These are phyloP conservation scores for Carpinus viminea DNA, from an alignment of 306 rosid genomes.

Conservation along the genomic window DNA sequence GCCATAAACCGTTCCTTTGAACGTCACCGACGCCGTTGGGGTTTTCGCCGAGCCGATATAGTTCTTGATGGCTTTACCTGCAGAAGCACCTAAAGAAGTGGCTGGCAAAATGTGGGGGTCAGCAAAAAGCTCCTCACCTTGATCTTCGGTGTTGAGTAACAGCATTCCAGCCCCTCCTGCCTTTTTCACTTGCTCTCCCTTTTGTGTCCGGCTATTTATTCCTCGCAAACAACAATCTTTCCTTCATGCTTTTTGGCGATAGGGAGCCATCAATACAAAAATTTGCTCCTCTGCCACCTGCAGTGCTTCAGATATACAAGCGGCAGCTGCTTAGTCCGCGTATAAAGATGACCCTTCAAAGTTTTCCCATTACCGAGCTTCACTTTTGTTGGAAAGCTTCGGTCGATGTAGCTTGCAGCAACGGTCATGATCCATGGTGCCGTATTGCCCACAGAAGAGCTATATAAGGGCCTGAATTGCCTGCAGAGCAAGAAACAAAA, in stretches of 20 bases:
- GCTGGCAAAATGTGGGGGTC: constrained; percentile 67
- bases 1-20: constrained; percentile 55
- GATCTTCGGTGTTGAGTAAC: constrained; percentile 40
- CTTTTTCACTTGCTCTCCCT: constrained; percentile 60
- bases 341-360: constrained; percentile 66
- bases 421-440: constrained; percentile 87
- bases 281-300: constrained; percentile 45
- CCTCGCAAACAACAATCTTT: constrained; percentile 70
- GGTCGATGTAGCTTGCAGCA: constrained; percentile 72
- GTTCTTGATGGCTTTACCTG: constrained; percentile 35
- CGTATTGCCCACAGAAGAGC: constrained; percentile 48
- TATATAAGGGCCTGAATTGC: constrained; percentile 64
- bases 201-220: constrained; percentile 38
- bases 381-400: constrained; percentile 57
- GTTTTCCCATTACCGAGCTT: constrained; percentile 57
- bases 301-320: constrained; percentile 54
- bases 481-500: constrained; percentile 71
- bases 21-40: constrained; percentile 52
- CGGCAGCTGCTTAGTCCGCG: constrained; percentile 37
- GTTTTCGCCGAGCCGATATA: constrained; percentile 23
- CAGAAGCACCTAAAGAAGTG: constrained; percentile 60
- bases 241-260: constrained; percentile 43
- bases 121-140: constrained; percentile 72
- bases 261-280: constrained; percentile 49
- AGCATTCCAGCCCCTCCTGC: constrained; percentile 71